Conservation (phyloP, 805 yeast species). For the Schwanniomyces pseudopolymorphus region DNA sequence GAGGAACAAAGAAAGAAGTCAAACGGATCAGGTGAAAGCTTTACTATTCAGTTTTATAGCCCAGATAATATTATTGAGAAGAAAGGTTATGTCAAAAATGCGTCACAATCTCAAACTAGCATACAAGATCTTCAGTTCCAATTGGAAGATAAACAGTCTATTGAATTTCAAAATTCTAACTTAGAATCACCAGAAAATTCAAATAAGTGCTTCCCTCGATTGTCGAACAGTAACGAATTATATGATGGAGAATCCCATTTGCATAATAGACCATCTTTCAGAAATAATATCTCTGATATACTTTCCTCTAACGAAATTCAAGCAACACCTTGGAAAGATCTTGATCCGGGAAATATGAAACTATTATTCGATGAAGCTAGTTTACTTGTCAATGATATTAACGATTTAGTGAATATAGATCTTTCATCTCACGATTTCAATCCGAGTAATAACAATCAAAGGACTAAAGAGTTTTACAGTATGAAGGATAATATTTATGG, state of each 20-base stretch:
- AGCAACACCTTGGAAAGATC: background rate
- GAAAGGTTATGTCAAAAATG: background rate
- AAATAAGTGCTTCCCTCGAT: background rate
- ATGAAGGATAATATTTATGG: background rate
- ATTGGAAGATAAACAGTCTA: background rate
- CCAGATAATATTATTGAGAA: background rate
- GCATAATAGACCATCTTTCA: background rate
- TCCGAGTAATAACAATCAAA: background rate
- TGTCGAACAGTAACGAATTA: background rate
- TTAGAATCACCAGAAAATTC: background rate
- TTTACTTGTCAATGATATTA: conserved; percentile 32
- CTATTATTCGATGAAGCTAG: conserved; percentile 34
- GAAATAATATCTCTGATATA: background rate
- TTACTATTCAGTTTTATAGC: conserved; percentile 2
- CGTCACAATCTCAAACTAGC: background rate
- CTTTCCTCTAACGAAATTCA: background rate
- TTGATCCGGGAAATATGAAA: conserved; percentile 10
- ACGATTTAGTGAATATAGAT: conserved; percentile 19
- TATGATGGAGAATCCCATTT: background rate
- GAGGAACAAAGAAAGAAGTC: too few species aligned
- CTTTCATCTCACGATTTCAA: background rate
- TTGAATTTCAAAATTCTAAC: background rate
- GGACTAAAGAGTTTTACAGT: background rate
- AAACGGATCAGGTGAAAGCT: background rate
- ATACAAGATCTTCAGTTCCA: background rate